These are phyloP conservation scores for Ogataea hybrid DNA, from an alignment of 1,139 yeast species.

Conservation along the genomic window DNA sequence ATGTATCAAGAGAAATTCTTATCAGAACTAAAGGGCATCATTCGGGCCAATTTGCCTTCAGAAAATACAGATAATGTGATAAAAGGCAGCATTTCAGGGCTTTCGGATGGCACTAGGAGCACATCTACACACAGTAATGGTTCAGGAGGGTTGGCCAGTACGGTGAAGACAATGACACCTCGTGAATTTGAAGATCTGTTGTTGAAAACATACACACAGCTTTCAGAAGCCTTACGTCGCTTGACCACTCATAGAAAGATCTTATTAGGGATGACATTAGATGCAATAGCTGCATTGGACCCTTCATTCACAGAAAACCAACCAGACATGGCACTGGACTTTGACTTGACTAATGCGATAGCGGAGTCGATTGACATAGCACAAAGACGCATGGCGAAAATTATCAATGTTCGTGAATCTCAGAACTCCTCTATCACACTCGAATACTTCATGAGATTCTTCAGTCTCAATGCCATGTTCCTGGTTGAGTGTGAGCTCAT, in stretches of 20 bases:
- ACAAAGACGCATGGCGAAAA: constrained; percentile 75
- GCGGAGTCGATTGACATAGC: constrained; percentile 68
- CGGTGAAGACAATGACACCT: constrained; percentile 62
- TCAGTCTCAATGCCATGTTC: constrained; percentile 65
- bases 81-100: constrained; percentile 17
- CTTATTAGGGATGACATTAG: constrained; percentile 69
- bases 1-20: constrained; percentile 66
- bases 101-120: constrained; percentile 28
- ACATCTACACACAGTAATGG: constrained; percentile 21
- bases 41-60: constrained; percentile 60
- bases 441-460: constrained; percentile 61
- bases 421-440: constrained; percentile 58
- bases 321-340: constrained; percentile 48
- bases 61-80: constrained; percentile 20
- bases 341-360: constrained; percentile 62
- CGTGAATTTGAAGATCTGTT: constrained; percentile 75
- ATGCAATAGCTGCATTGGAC: constrained; percentile 39
- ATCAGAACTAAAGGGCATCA: constrained; percentile 69
- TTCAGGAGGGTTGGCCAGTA: constrained; percentile 27
- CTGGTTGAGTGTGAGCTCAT: constrained; percentile 82
- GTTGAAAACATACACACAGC: constrained; percentile 54
- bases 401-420: constrained; percentile 75
- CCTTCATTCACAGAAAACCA: constrained; percentile 32
- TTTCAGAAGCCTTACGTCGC: constrained; percentile 73
- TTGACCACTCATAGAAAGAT: constrained; percentile 77